Conservation (phyloP, 2,329 filamentous ascomycete species). For the Verticillium klebahnii region DNA sequence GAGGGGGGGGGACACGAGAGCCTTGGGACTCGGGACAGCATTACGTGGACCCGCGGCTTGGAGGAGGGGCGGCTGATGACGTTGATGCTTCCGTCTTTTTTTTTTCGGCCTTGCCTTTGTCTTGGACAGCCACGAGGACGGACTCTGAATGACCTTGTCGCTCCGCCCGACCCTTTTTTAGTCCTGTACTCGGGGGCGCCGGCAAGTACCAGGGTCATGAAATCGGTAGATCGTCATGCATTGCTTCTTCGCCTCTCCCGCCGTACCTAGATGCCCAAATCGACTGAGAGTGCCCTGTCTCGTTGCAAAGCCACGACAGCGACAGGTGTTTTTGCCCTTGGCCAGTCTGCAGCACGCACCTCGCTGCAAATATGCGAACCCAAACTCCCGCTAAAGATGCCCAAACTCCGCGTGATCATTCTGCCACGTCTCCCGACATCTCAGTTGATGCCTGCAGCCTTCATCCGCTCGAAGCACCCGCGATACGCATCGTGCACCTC, state of each 20-base stretch:
- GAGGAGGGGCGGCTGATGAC: background rate
- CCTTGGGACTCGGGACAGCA: background rate
- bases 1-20: background rate
- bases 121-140: background rate
- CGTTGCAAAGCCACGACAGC: too few species aligned
- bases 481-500: constrained; percentile 60
- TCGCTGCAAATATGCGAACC: background rate
- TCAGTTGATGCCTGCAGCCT: constrained; percentile 47
- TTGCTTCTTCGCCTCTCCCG: background rate
- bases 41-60: background rate
- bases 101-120: background rate
- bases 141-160: background rate
- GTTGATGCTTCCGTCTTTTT: background rate
- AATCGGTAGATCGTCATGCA: background rate
- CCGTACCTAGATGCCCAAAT: too few species aligned
- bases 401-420: background rate
- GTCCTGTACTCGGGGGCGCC: background rate
- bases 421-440: background rate
- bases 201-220: background rate
- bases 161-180: background rate
- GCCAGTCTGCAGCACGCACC: background rate
- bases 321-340: too few species aligned
- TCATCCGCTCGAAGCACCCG: constrained; percentile 61
- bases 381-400: background rate
- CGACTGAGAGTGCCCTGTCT: too few species aligned